Base-by-base conservation (phyloP, 805 yeast species). In the Vanderwaltozyma polyspora region DNA sequence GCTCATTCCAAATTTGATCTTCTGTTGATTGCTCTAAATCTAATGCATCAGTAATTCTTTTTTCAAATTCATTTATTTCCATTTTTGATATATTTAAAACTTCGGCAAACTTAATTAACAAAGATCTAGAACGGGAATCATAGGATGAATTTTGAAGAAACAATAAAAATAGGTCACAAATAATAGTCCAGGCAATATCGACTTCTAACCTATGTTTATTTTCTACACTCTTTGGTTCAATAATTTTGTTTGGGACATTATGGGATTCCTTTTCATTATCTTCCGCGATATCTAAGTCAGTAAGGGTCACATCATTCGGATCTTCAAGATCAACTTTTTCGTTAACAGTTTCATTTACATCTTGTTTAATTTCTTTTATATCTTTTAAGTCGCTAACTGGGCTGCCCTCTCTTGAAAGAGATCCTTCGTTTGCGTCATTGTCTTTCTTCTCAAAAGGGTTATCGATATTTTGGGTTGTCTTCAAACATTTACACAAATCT, bases 171-270 rank as follows among this genome's bases (percentile, higher is more conserved):
- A 91, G 60, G 54, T 91, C 98, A 60, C 98, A 93, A 5, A 91
- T 63, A 11, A 89, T 71, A 0, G 95, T 87, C 98, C 98, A 93
- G 21, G 87, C 74, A 16, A 91, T 70, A 48, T 87, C 95, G 35
- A 82, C 68, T 19, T 77, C 73, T 6, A 79, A 42, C 3, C 47
- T 56, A 11, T 56, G 48, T n/a, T 60, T 39, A n/a, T 53, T 42
- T 13, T 57, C 55, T 1, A 62, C 45, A 14, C 59, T 59, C 13
- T 57, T 60, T 4, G 61, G 60, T 23, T 50, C 44, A 2, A 59
- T 31, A 9, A 59, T 43, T 17, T 44, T 34, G 10, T 19, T 32
- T n/a, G 46, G 41, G 4, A 21, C 36, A 17, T 21, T 6, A 14
- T 17, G 19, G 21, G 29, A 25, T 23, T 27, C 32, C 22, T 17